These are phyloP conservation scores for Saccharomycopsis sp. DNA, from an alignment of 805 yeast species.

Conservation along the genomic window DNA sequence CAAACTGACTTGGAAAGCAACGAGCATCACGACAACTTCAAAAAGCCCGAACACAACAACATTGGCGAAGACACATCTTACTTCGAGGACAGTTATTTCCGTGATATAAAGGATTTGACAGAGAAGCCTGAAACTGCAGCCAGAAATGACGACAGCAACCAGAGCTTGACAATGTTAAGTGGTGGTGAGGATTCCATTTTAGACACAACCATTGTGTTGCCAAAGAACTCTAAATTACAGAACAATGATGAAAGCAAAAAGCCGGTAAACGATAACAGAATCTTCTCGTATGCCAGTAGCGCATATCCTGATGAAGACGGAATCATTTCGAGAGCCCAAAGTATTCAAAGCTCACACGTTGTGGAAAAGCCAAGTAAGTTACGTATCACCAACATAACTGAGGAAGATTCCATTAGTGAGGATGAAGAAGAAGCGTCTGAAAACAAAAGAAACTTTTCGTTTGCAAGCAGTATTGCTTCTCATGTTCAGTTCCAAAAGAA, in stretches of 20 bases:
- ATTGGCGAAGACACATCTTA: not conserved
- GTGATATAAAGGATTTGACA: not conserved
- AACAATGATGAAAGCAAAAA: not conserved
- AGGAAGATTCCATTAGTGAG: not conserved
- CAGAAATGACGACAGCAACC: not conserved
- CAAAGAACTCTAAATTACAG: not conserved
- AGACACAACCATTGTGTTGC: not conserved
- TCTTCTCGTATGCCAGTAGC: constrained; percentile 1
- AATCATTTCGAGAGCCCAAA: not conserved
- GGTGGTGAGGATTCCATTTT: not conserved
- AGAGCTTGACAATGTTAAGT: not conserved
- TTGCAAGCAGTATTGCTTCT: constrained; percentile 20
- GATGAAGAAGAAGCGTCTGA: not conserved
- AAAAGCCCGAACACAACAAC: not conserved
- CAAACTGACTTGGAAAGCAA: not conserved
- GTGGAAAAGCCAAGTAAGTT: constrained; percentile 2
- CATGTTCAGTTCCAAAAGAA: constrained; percentile 19
- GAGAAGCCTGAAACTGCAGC: not conserved
- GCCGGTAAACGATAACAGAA: not conserved
- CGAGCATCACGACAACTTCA: not conserved
- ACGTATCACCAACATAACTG: not conserved
- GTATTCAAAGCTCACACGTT: not conserved
- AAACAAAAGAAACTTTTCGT: constrained; percentile 14
- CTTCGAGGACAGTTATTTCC: not conserved
- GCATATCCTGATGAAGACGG: constrained; percentile 3